These are phyloP conservation scores for Xerocomus minutiporus DNA, from an alignment of 1,284 basidiomycete species.

Conservation along the genomic window DNA sequence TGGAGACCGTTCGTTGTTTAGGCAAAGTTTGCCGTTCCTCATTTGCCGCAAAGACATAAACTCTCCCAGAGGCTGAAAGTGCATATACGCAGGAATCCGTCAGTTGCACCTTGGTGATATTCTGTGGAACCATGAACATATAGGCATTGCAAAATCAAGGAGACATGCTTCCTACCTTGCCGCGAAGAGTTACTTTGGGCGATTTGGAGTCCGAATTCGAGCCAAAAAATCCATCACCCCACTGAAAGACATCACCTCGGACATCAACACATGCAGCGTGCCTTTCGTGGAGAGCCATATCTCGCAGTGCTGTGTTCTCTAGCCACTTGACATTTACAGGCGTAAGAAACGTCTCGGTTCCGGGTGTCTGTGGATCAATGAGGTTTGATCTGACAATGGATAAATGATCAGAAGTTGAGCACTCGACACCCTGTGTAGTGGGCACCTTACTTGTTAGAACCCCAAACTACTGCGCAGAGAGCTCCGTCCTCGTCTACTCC, in stretches of 20 bases:
- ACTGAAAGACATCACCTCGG: constrained; percentile 85
- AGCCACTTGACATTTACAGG: constrained; percentile 55
- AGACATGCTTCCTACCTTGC: constrained; percentile 56
- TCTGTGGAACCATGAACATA: constrained; percentile 40
- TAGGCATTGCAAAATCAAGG: background rate
- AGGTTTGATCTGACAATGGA: constrained; percentile 39
- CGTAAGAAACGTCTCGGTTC: constrained; percentile 40
- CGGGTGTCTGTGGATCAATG: constrained; percentile 38
- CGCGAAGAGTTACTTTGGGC: constrained; percentile 49
- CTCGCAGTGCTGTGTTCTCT: constrained; percentile 64
- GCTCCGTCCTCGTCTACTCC: constrained; percentile 26
- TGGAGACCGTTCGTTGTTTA: constrained; percentile 36
- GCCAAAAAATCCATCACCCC: constrained; percentile 68
- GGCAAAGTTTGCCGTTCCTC: constrained; percentile 44
- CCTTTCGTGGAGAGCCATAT: constrained; percentile 68
- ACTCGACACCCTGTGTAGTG: background rate
- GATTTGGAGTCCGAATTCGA: constrained; percentile 20
- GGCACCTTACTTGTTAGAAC: constrained; percentile 51
- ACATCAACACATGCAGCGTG: constrained; percentile 85
- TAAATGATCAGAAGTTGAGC: background rate
- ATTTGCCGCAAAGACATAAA: constrained; percentile 65
- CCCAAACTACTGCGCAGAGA: constrained; percentile 48
- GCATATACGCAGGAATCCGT: constrained; percentile 63
- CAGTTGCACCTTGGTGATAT: constrained; percentile 61
- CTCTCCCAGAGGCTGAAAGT: constrained; percentile 65